These are phyloP conservation scores for Dryas octopetala DNA, from an alignment of 306 rosid genomes.

Conservation along the genomic window DNA sequence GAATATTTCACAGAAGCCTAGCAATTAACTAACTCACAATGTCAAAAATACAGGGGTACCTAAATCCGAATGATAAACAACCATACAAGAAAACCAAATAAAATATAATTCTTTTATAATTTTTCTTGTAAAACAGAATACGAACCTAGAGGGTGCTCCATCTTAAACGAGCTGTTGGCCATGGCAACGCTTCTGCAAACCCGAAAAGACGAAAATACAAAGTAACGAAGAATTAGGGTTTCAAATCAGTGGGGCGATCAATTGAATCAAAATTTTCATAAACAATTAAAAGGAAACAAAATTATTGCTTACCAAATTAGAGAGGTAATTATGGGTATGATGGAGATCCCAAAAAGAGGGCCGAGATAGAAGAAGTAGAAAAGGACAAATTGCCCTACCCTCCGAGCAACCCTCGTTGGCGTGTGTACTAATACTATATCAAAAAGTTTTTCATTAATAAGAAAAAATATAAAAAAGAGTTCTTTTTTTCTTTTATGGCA, in stretches of 20 bases:
- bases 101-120: background rate
- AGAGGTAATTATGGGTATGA: background rate
- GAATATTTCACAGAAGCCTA: background rate
- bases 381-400: too few species aligned
- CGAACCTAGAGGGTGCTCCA: slow-evolving; percentile 54
- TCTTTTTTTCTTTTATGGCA: too few species aligned
- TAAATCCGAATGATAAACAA: background rate
- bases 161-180: slow-evolving; percentile 41
- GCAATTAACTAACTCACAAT: background rate
- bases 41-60: background rate
- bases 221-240: slow-evolving; percentile 7
- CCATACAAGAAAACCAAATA: background rate
- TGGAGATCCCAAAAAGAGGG: too few species aligned
- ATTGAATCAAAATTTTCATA: background rate
- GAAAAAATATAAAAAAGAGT: too few species aligned
- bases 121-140: background rate
- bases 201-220: background rate
- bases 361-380: too few species aligned
- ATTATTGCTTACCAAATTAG: slow-evolving; percentile 7
- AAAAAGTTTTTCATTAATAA: too few species aligned
- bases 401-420: too few species aligned
- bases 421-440: too few species aligned
- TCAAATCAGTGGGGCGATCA: background rate
- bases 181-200: slow-evolving; percentile 29
- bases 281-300: background rate